A percentile compares a stretch with the other conserved stretches of the same genome.
These are phyloP conservation scores for Aureobasidium leucospermi DNA, from an alignment of 2,329 filamentous ascomycete genomes.

Conservation along the genomic window DNA sequence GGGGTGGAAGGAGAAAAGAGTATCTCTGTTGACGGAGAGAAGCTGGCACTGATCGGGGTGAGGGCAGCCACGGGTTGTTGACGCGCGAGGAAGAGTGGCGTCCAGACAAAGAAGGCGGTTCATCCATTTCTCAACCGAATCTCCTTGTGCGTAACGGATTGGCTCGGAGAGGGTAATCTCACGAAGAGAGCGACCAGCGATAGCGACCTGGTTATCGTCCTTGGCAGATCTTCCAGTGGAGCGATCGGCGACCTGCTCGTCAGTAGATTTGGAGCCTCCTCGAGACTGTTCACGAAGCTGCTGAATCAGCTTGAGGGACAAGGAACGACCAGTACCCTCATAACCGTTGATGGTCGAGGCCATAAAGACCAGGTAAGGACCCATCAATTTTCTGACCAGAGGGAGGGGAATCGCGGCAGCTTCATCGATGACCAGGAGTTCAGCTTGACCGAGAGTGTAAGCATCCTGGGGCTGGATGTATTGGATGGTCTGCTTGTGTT, in stretches of 20 bases:
- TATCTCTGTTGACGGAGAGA: slow-evolving; percentile 90
- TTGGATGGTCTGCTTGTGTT: slow-evolving; percentile 95
- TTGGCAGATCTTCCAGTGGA: slow-evolving; percentile 68
- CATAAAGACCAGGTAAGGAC: slow-evolving; percentile 97
- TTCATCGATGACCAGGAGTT: slow-evolving; percentile 93
- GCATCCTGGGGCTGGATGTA: slow-evolving; percentile 97
- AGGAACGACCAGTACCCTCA: slow-evolving; percentile 88
- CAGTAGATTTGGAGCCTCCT: slow-evolving; percentile 48
- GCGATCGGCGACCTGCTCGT: slow-evolving; percentile 66
- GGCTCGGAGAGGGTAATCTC: slow-evolving; percentile 92
- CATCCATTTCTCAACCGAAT: slow-evolving; percentile 91
- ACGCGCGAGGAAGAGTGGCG: slow-evolving; percentile 73
- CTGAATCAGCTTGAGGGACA: slow-evolving; percentile 94
- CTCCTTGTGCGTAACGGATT: slow-evolving; percentile 86
- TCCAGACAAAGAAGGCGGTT: slow-evolving; percentile 92
- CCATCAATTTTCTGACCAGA: slow-evolving; percentile 87
- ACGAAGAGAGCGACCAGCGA: slow-evolving; percentile 69
- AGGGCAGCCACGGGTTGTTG: slow-evolving; percentile 72
- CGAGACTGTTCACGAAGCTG: slow-evolving; percentile 90
- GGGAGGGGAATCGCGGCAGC: slow-evolving; percentile 93
- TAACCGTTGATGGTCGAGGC: slow-evolving; percentile 98
- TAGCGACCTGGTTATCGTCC: slow-evolving; percentile 49
- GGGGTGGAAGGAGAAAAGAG: slow-evolving; percentile 94
- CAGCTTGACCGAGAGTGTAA: slow-evolving; percentile 89
- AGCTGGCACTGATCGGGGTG: slow-evolving; percentile 89